phyloP scores from a whole-genome alignment of 441 rosid genomes.

The Jatropha podagrica region DNA sequence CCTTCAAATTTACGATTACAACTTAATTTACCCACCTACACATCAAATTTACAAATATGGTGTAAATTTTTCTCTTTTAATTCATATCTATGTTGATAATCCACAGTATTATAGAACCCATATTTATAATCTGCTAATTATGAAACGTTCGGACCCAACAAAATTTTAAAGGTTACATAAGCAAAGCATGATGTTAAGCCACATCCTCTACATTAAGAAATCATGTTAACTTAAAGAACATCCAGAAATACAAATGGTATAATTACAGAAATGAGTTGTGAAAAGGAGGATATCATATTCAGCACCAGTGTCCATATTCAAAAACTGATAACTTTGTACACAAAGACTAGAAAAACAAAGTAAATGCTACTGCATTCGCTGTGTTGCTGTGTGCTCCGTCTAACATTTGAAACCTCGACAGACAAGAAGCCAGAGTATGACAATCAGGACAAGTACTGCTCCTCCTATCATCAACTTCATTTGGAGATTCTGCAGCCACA shows the following conservation, averaged over 20 bases:
- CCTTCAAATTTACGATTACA: no score
- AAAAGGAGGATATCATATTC: neutral
- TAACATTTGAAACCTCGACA: slow-evolving; percentile 84
- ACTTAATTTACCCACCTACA: no score
- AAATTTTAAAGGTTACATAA: no score
- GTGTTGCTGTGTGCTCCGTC: neutral
- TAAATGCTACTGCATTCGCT: neutral
- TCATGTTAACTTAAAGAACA: slow-evolving; percentile 16
- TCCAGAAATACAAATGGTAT: neutral
- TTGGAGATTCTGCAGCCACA: slow-evolving; percentile 94
- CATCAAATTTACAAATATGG: no score
- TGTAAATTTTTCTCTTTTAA: no score
- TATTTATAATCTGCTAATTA: no score
- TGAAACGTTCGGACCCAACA: no score
- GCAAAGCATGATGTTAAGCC: neutral
- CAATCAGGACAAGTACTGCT: slow-evolving; percentile 45
- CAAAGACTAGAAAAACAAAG: neutral
- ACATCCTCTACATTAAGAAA: neutral
- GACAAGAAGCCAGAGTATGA: slow-evolving; percentile 65
- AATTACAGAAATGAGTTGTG: neutral
- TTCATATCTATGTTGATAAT: no score
- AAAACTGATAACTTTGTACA: slow-evolving; percentile 12
- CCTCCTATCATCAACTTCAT: slow-evolving; percentile 88
- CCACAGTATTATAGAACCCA: no score
- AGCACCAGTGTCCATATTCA: neutral